A percentile compares a stretch with the other conserved stretches of the same genome.
Conservation (phyloP, 805 yeast genomes). For the Barnettozyma wickerhamii region DNA sequence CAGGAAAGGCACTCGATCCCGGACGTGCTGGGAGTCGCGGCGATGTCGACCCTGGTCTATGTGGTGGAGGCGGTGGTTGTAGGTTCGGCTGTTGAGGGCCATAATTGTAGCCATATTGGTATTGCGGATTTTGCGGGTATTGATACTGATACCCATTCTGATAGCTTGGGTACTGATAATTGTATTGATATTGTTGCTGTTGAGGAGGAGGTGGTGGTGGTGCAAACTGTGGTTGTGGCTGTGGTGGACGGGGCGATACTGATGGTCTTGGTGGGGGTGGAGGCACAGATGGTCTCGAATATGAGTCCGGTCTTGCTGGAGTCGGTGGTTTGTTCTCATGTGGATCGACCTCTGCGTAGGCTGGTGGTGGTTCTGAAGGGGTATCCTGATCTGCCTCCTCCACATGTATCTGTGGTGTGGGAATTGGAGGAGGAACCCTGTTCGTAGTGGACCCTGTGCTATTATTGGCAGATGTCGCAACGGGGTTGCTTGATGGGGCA, state of each 20-base stretch:
- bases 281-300: constrained; percentile 2
- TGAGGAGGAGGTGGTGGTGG: background rate
- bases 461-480: too few species aligned
- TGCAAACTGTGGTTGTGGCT: background rate
- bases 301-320: background rate
- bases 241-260: background rate
- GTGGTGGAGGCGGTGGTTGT: background rate
- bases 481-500: too few species aligned
- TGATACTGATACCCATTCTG: background rate
- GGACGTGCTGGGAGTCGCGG: background rate
- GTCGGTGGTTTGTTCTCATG: background rate
- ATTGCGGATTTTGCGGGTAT: background rate
- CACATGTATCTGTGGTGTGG: constrained; percentile 3
- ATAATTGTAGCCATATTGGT: background rate
- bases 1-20: constrained; percentile 9
- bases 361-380: constrained; percentile 31
- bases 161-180: background rate
- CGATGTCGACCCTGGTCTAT: constrained; percentile 2
- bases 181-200: background rate
- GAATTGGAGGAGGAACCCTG: constrained; percentile 3
- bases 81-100: background rate
- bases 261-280: background rate
- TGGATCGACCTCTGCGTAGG: constrained; percentile 31
- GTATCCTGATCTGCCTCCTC: constrained; percentile 11
- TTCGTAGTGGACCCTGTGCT: background rate